Percentiles rank a stretch among this genome's conserved stretches.
These are phyloP conservation scores for Neocallimastix lanati DNA, from an alignment of 192 early-diverging fungal species.

Conservation along the genomic window DNA sequence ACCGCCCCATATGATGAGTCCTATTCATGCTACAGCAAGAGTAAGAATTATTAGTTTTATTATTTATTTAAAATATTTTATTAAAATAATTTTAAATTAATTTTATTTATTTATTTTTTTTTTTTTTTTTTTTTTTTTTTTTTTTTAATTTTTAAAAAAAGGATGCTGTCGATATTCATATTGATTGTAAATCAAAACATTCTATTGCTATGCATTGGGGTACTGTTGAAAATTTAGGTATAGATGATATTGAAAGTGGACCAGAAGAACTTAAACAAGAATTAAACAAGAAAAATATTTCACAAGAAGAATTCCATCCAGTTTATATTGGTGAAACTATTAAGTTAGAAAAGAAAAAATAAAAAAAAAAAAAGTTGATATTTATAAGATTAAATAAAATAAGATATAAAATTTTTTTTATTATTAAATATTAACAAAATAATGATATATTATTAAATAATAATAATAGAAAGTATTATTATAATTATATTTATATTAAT, in stretches of 20 bases:
- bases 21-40: background rate
- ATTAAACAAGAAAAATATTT: background rate
- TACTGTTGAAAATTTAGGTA: background rate
- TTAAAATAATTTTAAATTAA: too few relatives aligned
- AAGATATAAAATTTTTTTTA: too few relatives aligned
- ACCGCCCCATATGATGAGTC: slow-evolving; percentile 2
- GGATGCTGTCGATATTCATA: slow-evolving; percentile 61
- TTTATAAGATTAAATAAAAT: too few relatives aligned
- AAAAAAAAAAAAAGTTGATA: too few relatives aligned
- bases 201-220: slow-evolving; percentile 65
- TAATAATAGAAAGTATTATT: too few relatives aligned
- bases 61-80: too few relatives aligned
- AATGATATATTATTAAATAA: too few relatives aligned
- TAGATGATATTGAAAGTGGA: background rate
- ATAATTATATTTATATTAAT: too few relatives aligned
- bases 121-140: too few relatives aligned
- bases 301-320: background rate
- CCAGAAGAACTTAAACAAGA: background rate
- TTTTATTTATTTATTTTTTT: too few relatives aligned
- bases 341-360: background rate
- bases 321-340: background rate
- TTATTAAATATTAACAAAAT: too few relatives aligned
- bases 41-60: slow-evolving; percentile 10
- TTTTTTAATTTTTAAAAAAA: too few relatives aligned
- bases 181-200: slow-evolving; percentile 43